phyloP scores from a whole-genome alignment of 1,284 basidiomycete genomes.

The Afroboletus lepidellus region DNA sequence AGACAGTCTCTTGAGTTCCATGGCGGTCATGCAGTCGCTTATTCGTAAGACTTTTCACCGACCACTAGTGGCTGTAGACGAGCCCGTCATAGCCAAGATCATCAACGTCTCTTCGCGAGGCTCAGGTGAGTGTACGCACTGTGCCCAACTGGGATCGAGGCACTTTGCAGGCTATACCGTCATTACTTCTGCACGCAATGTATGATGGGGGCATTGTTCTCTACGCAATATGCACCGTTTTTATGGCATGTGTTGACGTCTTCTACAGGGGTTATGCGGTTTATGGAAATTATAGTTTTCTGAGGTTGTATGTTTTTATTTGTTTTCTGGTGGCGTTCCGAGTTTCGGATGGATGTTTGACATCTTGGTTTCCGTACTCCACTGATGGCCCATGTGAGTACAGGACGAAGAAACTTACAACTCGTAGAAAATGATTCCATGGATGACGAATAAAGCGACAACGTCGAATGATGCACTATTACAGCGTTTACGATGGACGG shows the following conservation, averaged over 20 bases:
- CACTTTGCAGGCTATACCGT: not conserved
- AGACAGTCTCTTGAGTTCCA: not conserved
- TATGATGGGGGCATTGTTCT: not conserved
- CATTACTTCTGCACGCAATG: not conserved
- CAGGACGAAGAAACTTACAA: not conserved
- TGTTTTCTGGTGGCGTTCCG: not conserved
- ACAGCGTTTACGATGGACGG: not conserved
- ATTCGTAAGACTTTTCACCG: not conserved
- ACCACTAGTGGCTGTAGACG: not conserved
- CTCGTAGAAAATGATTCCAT: not conserved
- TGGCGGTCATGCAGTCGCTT: not conserved
- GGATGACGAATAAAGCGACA: not conserved
- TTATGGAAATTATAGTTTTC: no score
- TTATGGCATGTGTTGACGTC: not conserved
- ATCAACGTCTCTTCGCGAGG: not conserved
- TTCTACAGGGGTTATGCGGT: not conserved
- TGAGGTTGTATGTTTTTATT: not conserved
- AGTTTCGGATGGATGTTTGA: not conserved
- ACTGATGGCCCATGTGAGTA: not conserved
- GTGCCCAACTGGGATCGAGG: no score
- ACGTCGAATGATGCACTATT: not conserved
- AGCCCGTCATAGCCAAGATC: not conserved
- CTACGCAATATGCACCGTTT: not conserved
- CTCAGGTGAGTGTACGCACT: not conserved
- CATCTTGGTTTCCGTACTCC: not conserved